Evolutionary conservation across 192 early-diverging fungal genomes (phyloP), one percentile per base, ranked within the genome.

Genomic region (Radiomyces spectabilis): DNA sequence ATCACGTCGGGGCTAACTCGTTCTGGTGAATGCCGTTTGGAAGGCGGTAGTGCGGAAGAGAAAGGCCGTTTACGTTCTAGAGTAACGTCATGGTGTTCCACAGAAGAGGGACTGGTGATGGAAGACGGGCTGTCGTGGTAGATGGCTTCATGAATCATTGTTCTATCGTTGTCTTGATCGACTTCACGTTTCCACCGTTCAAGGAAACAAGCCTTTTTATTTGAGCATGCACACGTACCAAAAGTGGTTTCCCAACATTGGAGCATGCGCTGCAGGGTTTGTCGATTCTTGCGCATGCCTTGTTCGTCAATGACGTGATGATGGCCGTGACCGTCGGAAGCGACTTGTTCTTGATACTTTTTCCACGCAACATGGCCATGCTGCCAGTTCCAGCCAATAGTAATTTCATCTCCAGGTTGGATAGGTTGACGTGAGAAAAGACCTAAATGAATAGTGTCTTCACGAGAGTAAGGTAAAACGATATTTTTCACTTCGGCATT

Each of bases 361-460:
- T 64, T 59, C 32, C 71, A 57, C 3, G 69, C 66, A 22, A 54
- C 40, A 53, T 78, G 76, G 6, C 73, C 73, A 10, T 45, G 41
- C 37, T 84, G 78, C 84, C 84, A 88, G n/a, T 77, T 63, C 86
- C 86, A 88, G 10, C 71, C 78, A 6, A 86, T 33, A 4, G 85
- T 87, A 42, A 89, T 75, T 55, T 89, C 85, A 39, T 84, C 72
- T 43, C 79, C 83, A 21, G 77, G 69, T 31, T 50, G 60, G 8
- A 89, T 80, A 0, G 47, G 37, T 24, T 74, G 71, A 15, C 71
- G 66, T 16, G 85, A 65, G 75, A 87, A 87, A 9, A 89, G 51
- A 4, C 83, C 87, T 1, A 89, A 63, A 50, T 82, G 77, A 8
- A 89, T 75, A 38, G 69, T 61, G 27, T 77, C 72, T 32, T 78